These are phyloP conservation scores for Penicillium psychrosexuale DNA, from an alignment of 2,329 filamentous ascomycete species.

Conservation along the genomic window DNA sequence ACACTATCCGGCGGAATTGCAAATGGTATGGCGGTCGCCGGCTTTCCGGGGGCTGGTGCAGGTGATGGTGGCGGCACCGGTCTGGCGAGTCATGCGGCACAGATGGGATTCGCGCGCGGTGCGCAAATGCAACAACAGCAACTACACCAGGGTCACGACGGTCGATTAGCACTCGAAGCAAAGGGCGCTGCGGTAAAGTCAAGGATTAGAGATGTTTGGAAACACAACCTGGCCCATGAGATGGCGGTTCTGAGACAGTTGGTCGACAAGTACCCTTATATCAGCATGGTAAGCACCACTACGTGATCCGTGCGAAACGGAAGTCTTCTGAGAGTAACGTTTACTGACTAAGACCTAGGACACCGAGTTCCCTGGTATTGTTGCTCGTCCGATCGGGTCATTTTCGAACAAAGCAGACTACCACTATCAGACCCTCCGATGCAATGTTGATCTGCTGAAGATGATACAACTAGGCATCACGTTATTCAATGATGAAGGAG, in stretches of 20 bases:
- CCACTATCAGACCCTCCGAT: slow-evolving; percentile 95
- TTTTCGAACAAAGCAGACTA: slow-evolving; percentile 97
- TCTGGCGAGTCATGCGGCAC: slow-evolving; percentile 79
- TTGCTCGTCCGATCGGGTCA: slow-evolving; percentile 88
- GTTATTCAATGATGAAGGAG: slow-evolving; percentile 85
- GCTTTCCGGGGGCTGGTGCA: slow-evolving; percentile 53
- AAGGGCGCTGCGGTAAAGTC: slow-evolving; percentile 63
- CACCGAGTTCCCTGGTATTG: slow-evolving; percentile 97
- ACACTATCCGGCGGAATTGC: slow-evolving; percentile 48
- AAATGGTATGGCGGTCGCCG: slow-evolving; percentile 58
- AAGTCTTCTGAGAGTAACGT: neutral
- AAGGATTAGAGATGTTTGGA: slow-evolving; percentile 95
- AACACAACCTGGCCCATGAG: slow-evolving; percentile 84
- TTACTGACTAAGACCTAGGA: slow-evolving; percentile 58
- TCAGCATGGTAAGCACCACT: slow-evolving; percentile 77
- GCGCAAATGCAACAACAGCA: slow-evolving; percentile 61
- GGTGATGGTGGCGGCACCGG: slow-evolving; percentile 63
- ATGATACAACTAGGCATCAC: slow-evolving; percentile 97
- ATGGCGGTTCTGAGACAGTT: slow-evolving; percentile 79
- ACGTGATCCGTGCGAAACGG: neutral
- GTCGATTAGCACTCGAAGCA: slow-evolving; percentile 53
- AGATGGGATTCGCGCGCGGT: slow-evolving; percentile 81
- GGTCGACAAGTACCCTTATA: slow-evolving; percentile 88
- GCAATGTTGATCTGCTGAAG: slow-evolving; percentile 95
- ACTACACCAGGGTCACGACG: slow-evolving; percentile 49